phyloP scores from a whole-genome alignment of 768 basidiomycete genomes.

The Paxillus ammoniavirescens region DNA sequence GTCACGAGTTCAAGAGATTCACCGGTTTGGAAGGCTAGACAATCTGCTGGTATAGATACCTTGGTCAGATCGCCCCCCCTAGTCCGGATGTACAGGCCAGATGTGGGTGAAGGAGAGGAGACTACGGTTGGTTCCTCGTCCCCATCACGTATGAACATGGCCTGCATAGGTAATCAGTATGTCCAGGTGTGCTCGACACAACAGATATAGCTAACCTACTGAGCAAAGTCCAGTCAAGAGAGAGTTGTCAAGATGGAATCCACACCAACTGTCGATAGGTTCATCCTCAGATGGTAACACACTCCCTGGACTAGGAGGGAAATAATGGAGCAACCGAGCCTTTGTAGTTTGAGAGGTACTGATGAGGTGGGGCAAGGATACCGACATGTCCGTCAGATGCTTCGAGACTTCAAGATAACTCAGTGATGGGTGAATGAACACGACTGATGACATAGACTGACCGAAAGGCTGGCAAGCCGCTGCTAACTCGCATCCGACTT shows the following conservation, averaged over 20 bases:
- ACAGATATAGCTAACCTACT: conserved; percentile 41
- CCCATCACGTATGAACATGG: conserved; percentile 70
- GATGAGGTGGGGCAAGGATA: conserved; percentile 74
- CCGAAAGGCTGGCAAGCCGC: conserved; percentile 91
- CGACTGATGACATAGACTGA: conserved; percentile 26
- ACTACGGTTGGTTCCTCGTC: conserved; percentile 46
- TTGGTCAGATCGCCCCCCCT: conserved; percentile 76
- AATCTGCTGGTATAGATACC: conserved; percentile 81
- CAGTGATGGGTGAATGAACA: background rate
- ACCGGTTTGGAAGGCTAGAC: conserved; percentile 94
- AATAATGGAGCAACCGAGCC: conserved; percentile 95
- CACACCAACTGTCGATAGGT: conserved; percentile 87
- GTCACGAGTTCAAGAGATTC: conserved; percentile 94
- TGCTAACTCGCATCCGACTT: conserved; percentile 80
- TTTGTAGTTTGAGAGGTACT: conserved; percentile 79
- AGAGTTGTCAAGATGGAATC: conserved; percentile 92
- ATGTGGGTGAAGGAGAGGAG: conserved; percentile 65
- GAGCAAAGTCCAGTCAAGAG: conserved; percentile 91
- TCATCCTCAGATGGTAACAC: conserved; percentile 49
- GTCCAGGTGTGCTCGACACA: background rate
- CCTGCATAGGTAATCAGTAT: conserved; percentile 40
- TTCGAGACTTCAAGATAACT: conserved; percentile 49
- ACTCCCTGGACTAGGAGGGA: conserved; percentile 57
- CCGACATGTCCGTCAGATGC: conserved; percentile 57
- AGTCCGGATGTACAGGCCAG: conserved; percentile 91